A percentile compares a stretch with the other conserved stretches of the same genome.
phyloP scores from a whole-genome alignment of 106 monocot genomes.

The Dendrobium nobile region DNA sequence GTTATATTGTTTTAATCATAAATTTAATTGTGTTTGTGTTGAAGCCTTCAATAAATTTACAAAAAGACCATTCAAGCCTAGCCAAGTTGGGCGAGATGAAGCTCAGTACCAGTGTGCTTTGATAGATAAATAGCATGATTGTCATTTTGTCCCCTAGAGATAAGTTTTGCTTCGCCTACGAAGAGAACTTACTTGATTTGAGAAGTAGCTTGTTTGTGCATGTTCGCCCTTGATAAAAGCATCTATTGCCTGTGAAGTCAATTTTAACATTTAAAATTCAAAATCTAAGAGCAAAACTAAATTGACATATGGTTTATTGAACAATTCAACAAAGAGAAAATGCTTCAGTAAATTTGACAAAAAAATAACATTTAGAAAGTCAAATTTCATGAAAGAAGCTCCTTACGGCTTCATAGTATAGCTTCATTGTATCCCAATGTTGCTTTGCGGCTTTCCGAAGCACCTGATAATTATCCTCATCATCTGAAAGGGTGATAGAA shows the following conservation, averaged over 20 bases:
- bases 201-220: conserved; percentile 31
- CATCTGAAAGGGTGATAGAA: conserved; percentile 21
- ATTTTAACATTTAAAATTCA: conserved; percentile 4
- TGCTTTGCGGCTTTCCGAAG: conserved; percentile 56
- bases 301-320: background rate
- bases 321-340: background rate
- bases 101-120: background rate
- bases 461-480: conserved; percentile 45
- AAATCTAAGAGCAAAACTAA: background rate
- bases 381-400: conserved; percentile 7
- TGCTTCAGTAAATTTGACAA: background rate
- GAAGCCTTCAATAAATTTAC: background rate
- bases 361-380: background rate
- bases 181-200: conserved; percentile 50
- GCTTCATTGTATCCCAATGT: conserved; percentile 75
- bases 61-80: background rate
- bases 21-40: background rate
- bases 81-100: background rate
- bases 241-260: conserved; percentile 49
- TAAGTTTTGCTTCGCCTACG: background rate
- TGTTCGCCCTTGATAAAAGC: conserved; percentile 52
- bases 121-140: too few relatives aligned
- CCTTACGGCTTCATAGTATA: conserved; percentile 77
- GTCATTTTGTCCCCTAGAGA: background rate
- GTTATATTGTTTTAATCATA: background rate